These are phyloP conservation scores for Brassica hybrid DNA, from an alignment of 441 rosid genomes.

Conservation along the genomic window DNA sequence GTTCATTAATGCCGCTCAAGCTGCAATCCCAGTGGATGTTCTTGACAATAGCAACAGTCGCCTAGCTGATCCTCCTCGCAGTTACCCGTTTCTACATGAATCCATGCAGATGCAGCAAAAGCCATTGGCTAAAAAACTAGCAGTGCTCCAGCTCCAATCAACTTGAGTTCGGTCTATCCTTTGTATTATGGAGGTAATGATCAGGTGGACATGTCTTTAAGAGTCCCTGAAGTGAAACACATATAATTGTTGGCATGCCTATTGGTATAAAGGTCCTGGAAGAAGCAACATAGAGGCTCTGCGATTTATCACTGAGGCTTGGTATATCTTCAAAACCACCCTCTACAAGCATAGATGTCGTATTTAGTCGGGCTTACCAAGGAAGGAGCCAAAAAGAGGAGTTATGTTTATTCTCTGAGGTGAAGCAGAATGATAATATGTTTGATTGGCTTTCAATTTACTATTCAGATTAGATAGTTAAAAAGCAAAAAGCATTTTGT, in stretches of 20 bases:
- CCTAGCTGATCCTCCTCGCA: conserved; percentile 43
- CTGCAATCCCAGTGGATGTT: conserved; percentile 17
- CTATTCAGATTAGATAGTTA: not conserved
- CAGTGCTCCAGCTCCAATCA: conserved; percentile 11
- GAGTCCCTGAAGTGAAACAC: conserved; percentile 32
- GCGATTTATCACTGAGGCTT: conserved; percentile 87
- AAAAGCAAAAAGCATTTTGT: conserved; percentile 28
- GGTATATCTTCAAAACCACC: conserved; percentile 59
- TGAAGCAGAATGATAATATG: not conserved
- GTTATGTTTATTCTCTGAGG: not conserved
- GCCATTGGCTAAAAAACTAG: conserved; percentile 46
- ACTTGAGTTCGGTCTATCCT: conserved; percentile 53
- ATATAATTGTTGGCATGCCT: conserved; percentile 50
- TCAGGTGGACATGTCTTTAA: conserved; percentile 33
- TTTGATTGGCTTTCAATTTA: not conserved
- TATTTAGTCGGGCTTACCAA: conserved; percentile 44
- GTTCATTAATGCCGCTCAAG: conserved; percentile 1
- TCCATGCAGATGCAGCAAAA: conserved; percentile 37
- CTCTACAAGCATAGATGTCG: conserved; percentile 46
- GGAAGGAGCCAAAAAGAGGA: conserved; percentile 58
- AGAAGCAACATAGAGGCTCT: conserved; percentile 50
- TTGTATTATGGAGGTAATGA: conserved; percentile 47
- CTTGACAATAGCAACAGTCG: conserved; percentile 39
- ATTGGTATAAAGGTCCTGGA: conserved; percentile 40
- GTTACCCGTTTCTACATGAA: conserved; percentile 53